phyloP scores from a whole-genome alignment of 1,284 basidiomycete species.

The Exobasidium rhododendri region DNA sequence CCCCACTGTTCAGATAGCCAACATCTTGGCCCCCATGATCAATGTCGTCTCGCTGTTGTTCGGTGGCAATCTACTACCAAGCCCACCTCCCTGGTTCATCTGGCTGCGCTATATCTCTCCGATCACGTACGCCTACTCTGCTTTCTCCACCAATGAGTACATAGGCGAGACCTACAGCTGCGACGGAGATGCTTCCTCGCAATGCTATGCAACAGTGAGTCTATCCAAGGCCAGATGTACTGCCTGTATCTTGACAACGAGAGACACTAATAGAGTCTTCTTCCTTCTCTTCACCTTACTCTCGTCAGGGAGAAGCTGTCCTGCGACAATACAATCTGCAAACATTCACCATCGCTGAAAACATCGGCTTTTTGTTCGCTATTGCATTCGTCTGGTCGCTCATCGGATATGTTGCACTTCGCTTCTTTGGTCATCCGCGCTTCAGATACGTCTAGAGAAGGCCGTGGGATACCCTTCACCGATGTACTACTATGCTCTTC shows the following conservation, averaged over 20 bases:
- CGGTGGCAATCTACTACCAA: conserved; percentile 34
- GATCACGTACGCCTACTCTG: conserved; percentile 36
- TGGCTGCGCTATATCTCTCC: conserved; percentile 39
- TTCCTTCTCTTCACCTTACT: no score
- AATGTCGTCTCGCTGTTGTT: conserved; percentile 42
- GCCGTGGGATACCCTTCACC: no score
- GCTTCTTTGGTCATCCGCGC: background rate
- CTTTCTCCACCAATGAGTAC: conserved; percentile 37
- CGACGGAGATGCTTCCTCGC: conserved; percentile 12
- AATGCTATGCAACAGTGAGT: conserved; percentile 27
- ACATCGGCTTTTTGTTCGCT: conserved; percentile 31
- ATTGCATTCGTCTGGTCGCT: conserved; percentile 25
- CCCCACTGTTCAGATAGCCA: conserved; percentile 28
- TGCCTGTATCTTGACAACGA: no score
- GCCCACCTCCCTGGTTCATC: conserved; percentile 36
- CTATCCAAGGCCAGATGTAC: background rate
- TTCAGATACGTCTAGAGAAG: conserved; percentile 7
- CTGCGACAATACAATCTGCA: conserved; percentile 32
- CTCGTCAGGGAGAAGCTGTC: conserved; percentile 26
- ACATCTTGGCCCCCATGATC: conserved; percentile 39
- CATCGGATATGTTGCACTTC: conserved; percentile 54
- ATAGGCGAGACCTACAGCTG: conserved; percentile 22
- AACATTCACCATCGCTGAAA: conserved; percentile 34
- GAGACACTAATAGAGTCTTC: no score
- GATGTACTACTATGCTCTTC: no score